Percentiles rank a stretch among this genome's conserved stretches.
phyloP scores from a whole-genome alignment of 2,329 filamentous ascomycete genomes.

The Aureobasidium mangrovei region DNA sequence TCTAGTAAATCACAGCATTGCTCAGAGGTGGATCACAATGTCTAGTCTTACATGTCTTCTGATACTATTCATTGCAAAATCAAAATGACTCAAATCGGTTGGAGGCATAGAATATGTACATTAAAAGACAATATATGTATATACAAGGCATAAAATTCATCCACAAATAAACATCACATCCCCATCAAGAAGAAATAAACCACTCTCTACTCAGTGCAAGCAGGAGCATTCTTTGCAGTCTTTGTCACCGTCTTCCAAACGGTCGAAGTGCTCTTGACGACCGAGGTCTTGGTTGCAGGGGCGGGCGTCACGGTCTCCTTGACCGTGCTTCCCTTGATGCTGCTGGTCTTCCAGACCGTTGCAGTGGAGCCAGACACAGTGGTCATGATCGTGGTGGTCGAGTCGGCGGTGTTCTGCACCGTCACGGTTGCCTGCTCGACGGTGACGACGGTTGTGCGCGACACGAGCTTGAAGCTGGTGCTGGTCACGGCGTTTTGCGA shows the following conservation, averaged over 20 bases:
- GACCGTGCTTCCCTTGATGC: slow-evolving; percentile 13
- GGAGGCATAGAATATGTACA: too few relatives aligned
- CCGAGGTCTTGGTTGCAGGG: slow-evolving; percentile 18
- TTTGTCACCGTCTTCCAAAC: slow-evolving; percentile 18
- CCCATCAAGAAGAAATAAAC: too few relatives aligned
- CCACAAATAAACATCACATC: too few relatives aligned
- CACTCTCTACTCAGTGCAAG: slow-evolving; percentile 14
- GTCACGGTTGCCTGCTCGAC: slow-evolving; percentile 14
- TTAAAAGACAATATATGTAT: too few relatives aligned
- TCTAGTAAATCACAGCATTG: too few relatives aligned
- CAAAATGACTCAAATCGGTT: too few relatives aligned
- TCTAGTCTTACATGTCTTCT: too few relatives aligned
- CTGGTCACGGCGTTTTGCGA: slow-evolving; percentile 3
- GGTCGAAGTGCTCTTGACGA: slow-evolving; percentile 17
- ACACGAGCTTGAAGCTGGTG: slow-evolving; percentile 17
- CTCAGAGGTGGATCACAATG: too few relatives aligned
- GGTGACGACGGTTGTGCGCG: slow-evolving; percentile 15
- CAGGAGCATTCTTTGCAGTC: slow-evolving; percentile 18
- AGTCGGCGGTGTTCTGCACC: slow-evolving; percentile 13
- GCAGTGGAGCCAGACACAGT: slow-evolving; percentile 20
- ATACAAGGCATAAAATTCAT: too few relatives aligned
- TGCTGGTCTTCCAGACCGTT: slow-evolving; percentile 16
- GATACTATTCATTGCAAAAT: too few relatives aligned
- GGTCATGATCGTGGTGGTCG: slow-evolving; percentile 19
- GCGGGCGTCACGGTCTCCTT: slow-evolving; percentile 14